Percentiles rank a stretch among this genome's conserved stretches.
phyloP scores from a whole-genome alignment of 2,329 filamentous ascomycete species.

The Bertia moriformis region DNA sequence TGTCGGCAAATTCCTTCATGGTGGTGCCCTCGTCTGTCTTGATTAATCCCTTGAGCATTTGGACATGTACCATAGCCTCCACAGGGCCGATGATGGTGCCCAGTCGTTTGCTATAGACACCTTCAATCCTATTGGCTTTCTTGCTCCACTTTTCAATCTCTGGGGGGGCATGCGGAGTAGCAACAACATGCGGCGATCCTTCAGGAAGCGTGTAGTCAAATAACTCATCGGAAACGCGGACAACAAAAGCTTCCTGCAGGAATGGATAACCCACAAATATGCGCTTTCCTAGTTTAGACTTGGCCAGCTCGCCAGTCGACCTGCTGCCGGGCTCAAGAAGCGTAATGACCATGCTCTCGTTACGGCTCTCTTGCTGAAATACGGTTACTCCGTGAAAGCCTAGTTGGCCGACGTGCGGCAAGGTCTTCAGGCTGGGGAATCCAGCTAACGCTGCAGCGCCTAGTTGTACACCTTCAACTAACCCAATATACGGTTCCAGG shows the following conservation, averaged over 20 bases:
- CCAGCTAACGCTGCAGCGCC: constrained; percentile 76
- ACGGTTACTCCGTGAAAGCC: constrained; percentile 84
- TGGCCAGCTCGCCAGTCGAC: constrained; percentile 58
- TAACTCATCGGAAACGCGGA: constrained; percentile 79
- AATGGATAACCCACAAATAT: constrained; percentile 93
- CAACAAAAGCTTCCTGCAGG: constrained; percentile 80
- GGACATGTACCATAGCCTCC: constrained; percentile 79
- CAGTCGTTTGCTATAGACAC: constrained; percentile 76
- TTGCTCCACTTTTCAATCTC: constrained; percentile 74
- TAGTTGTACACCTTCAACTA: constrained; percentile 72
- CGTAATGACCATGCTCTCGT: constrained; percentile 90
- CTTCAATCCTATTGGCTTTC: constrained; percentile 73
- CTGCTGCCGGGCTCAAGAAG: constrained; percentile 60
- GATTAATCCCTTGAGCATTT: constrained; percentile 79
- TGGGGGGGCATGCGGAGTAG: constrained; percentile 56
- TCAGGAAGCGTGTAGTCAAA: constrained; percentile 70
- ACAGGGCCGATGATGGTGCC: constrained; percentile 76
- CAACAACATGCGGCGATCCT: constrained; percentile 37
- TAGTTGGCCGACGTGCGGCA: constrained; percentile 67
- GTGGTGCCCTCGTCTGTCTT: constrained; percentile 86
- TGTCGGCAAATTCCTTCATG: constrained; percentile 79
- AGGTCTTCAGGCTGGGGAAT: constrained; percentile 76
- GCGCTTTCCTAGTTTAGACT: constrained; percentile 66
- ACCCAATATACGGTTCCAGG: constrained; percentile 67
- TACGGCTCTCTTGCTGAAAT: constrained; percentile 88